Evolutionary conservation across 495 filamentous ascomycete species (phyloP), one percentile per base, ranked within the genome.

Genomic region (Achaetomiella virescens): DNA sequence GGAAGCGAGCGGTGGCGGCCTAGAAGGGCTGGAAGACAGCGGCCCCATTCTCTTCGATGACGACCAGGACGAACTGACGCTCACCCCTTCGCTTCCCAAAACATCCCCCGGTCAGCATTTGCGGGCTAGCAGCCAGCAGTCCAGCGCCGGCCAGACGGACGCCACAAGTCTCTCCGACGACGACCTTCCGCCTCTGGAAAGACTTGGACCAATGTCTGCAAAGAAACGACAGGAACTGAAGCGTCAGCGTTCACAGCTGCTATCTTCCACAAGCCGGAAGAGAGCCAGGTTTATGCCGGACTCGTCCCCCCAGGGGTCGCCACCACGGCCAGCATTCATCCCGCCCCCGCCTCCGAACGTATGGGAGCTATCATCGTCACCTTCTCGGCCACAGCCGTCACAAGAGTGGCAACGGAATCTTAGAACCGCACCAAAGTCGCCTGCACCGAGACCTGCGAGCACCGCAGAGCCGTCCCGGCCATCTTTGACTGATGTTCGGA

Each of bases 141-240:
- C 40, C 20, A 54, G 20, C n/a, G 57, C 24, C 35, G 58, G 59
- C 24, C 58, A 68, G 24, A 70, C 66, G 25, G 68, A 70, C 45
- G 47, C 46, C 17, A 66, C 62, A 5, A 66, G 58, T 31, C 9
- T 72, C 17, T 69, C 66, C 18, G 71, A 69, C 27, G 74, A 74
- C 2, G 74, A 75, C 4, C 60, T 77, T 29, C 74, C 73, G 3
- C 52, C 65, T 29, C 46, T 74, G 25, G 60, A 69, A 11, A 50
- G 64, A 2, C 57, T 75, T 11, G 29, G 61, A 9, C 48, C 50
- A 31, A 44, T 53, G 9, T 54, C 54, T 1, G 18, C 46, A 6
- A 59, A 60, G 33, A 42, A 46, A 37, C 47, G 46, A 27, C 29
- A 42, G 18, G 33, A 24, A 2, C 42, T 60, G 11, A 71, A 71